Evolutionary conservation across 2,329 filamentous ascomycete genomes (phyloP), one percentile per base, ranked within the genome.

Genomic region (Penicillium italicum): DNA sequence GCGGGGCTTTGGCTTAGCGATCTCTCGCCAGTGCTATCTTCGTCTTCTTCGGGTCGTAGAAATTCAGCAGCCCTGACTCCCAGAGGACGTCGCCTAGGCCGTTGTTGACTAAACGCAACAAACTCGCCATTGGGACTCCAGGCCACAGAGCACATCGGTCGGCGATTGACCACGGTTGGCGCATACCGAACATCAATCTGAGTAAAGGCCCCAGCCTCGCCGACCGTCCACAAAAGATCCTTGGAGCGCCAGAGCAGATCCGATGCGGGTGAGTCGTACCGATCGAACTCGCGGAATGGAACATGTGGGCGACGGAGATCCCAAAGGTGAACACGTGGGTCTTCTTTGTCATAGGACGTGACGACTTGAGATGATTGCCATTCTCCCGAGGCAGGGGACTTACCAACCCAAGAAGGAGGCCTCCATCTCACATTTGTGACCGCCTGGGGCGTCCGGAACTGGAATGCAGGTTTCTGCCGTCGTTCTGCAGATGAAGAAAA

Each of bases 241-340:
- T 84, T 82, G 48, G 83, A 85, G 63, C 83, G 82, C 85, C 79
- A 87, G 16, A 87, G 75, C 68, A 87, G 73, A 62, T 86, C 85
- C 24, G 82, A 80, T 20, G 83, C 79, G 16, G 80, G 77, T 5
- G 76, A 78, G 45, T 77, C 73, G 63, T 84, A 82, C 53, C 79
- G 79, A 65, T 80, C 77, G 59, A 87, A 78, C 64, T 86, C 84
- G 40, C 82, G 78, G 63, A 83, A 85, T 0, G 85, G 85, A n/a
- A 87, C 71, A 62, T 80, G 76, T 6, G 84, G 83, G 33, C 85
- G 77, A 36, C 83, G 80, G 60, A 87, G 79, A 68, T 87, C 85
- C 85, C 85, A 87, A 4, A 87, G 71, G 63, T 87, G 85, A 50
- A 86, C 74, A 33, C 81, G 74, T 0, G 84, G 78, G 66, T 86